A percentile compares a stretch with the other conserved stretches of the same genome.
These are phyloP conservation scores for Boletellus deceptivus DNA, from an alignment of 1,284 basidiomycete species.

Conservation along the genomic window DNA sequence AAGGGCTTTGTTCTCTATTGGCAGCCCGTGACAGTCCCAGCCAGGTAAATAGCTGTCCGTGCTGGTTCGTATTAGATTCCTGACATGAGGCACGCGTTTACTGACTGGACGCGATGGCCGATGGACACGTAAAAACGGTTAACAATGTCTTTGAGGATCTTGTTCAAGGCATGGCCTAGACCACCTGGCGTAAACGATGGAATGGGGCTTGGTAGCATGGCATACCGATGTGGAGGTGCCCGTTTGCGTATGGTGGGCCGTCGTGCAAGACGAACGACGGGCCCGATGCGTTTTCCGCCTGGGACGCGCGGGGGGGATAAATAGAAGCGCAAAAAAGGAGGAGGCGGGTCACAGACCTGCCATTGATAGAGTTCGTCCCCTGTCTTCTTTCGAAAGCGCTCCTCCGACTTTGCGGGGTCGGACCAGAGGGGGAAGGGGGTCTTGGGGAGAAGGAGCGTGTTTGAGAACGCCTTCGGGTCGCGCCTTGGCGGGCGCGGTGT, in stretches of 20 bases:
- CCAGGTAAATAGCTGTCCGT: slow-evolving; percentile 82
- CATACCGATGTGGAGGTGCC: slow-evolving; percentile 91
- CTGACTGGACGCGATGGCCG: slow-evolving; percentile 83
- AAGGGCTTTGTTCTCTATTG: slow-evolving; percentile 93
- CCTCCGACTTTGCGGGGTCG: slow-evolving; percentile 65
- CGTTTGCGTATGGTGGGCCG: slow-evolving; percentile 98
- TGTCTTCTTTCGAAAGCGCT: slow-evolving; percentile 61
- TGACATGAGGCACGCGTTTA: not conserved
- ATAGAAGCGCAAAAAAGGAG: slow-evolving; percentile 2
- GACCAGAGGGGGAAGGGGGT: slow-evolving; percentile 80
- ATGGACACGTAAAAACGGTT: slow-evolving; percentile 84
- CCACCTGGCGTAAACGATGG: not conserved
- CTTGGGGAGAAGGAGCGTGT: slow-evolving; percentile 82
- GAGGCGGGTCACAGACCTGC: slow-evolving; percentile 62
- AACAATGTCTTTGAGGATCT: slow-evolving; percentile 96
- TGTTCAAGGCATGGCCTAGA: slow-evolving; percentile 93
- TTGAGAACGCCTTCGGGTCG: slow-evolving; percentile 41
- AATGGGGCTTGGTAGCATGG: slow-evolving; percentile 3
- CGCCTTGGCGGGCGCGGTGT: slow-evolving; percentile 1
- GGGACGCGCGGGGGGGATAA: slow-evolving; percentile 6
- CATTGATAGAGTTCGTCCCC: slow-evolving; percentile 79
- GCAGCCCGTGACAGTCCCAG: slow-evolving; percentile 98
- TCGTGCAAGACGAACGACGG: slow-evolving; percentile 88
- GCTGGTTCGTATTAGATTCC: slow-evolving; percentile 9
- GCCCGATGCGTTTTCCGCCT: slow-evolving; percentile 66